phyloP scores from a whole-genome alignment of 208 protist genomes.

The Wallacemonas collosoma region DNA sequence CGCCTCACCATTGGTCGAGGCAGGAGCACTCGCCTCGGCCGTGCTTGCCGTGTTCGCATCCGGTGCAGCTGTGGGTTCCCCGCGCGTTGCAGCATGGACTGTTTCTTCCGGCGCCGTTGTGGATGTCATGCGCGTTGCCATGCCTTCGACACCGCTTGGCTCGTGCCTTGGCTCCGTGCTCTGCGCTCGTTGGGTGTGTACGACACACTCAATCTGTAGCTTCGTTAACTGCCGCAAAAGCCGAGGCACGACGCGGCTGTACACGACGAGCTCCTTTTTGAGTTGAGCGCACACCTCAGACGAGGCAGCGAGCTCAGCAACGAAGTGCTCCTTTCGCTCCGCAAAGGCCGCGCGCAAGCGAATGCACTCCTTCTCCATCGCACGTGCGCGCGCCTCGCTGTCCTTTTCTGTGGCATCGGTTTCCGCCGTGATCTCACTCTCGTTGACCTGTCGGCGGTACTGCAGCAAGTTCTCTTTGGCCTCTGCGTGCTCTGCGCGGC shows the following conservation, averaged over 20 bases:
- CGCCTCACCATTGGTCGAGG: background rate
- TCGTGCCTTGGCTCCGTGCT: too few relatives aligned
- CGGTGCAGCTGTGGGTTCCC: background rate
- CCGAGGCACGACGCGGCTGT: background rate
- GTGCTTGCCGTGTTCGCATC: background rate
- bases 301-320: slow-evolving; percentile 14
- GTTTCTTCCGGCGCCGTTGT: too few relatives aligned
- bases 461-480: slow-evolving; percentile 44
- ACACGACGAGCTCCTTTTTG: background rate
- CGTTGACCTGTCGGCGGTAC: slow-evolving; percentile 60
- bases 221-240: background rate
- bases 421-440: slow-evolving; percentile 61
- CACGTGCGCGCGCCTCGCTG: slow-evolving; percentile 39
- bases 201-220: slow-evolving; percentile 2
- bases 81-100: too few relatives aligned
- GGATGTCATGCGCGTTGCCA: too few relatives aligned
- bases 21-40: background rate
- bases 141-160: too few relatives aligned
- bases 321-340: slow-evolving; percentile 38
- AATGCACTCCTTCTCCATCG: slow-evolving; percentile 50
- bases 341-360: slow-evolving; percentile 39
- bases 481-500: slow-evolving; percentile 38
- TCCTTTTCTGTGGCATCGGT: slow-evolving; percentile 29
- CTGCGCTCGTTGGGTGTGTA: background rate
- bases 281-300: background rate